Base-by-base conservation (phyloP, 352 stramenopile species). In the Elongisporangium anandrum region DNA sequence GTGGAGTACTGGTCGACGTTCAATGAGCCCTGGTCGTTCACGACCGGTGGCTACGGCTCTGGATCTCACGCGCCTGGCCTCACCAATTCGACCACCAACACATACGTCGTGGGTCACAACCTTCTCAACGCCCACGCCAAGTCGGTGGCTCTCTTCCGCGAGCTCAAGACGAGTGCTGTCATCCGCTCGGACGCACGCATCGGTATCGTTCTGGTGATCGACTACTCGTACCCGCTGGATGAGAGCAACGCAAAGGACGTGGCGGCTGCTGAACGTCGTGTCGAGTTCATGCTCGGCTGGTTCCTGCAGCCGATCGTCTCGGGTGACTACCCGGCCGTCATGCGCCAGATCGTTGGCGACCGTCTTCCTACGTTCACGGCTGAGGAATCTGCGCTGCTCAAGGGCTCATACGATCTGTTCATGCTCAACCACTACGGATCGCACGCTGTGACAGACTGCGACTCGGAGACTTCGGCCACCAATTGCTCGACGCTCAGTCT, bases 371-470 rank as follows among this genome's bases (percentile, higher is more conserved):
- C 38, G 22, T 98, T 98, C 63, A 94, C 89, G 19, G n/a, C 61
- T 13, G 64, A 81, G 24, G 70, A 96, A 57, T 52, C 73, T 21
- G 66, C 71, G 21, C 20, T 78, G 34, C 57, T 98, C 24, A 69
- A 73, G 45, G 77, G 73, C 19, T 94, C 80, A 19, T 77, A 75
- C 58, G 92, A 98, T 58, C 90, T 97, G 63, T 85, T 98, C 54
- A 94, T 93, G 26, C 66, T 98, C 13, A 98, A 98, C 73, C 85
- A 97, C 66, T 98, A 98, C 72, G 68, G 64, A 26, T 82, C 90
- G 60, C 73, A 71, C 38, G 48, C 54, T 1, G 77, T 85, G 17
- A 81, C 74, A 0, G 66, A 86, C 64, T 84, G 72, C 47, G 45
- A 64, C 12, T 69, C 66, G 15, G 41, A 69, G 26, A 57, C 50